These are phyloP conservation scores for Trichoderma endophyticum DNA, from an alignment of 2,329 filamentous ascomycete genomes.

Conservation along the genomic window DNA sequence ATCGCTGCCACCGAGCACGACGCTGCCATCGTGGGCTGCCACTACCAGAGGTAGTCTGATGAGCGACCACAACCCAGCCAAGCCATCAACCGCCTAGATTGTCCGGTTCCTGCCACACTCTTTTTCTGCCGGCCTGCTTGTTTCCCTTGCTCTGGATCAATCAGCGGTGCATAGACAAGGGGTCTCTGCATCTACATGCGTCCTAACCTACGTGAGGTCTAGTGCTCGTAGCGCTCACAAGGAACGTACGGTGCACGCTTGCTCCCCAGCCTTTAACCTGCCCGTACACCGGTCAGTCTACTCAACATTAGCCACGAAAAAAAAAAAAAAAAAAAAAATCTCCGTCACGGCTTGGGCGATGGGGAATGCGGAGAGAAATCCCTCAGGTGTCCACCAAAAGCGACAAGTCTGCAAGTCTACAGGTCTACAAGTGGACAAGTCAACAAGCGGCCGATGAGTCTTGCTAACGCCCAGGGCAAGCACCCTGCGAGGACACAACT, in stretches of 20 bases:
- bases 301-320: not conserved
- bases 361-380: constrained; percentile 34
- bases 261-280: not conserved
- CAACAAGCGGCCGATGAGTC: not conserved
- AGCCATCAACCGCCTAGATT: not conserved
- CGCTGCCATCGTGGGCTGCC: not conserved
- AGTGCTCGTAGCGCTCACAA: not conserved
- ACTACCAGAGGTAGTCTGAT: not conserved
- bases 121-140: not conserved
- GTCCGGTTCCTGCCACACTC: constrained; percentile 4
- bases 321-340: not conserved
- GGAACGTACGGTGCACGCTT: not conserved
- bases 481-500: not conserved
- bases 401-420: not conserved
- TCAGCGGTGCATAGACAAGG: constrained; percentile 5
- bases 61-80: not conserved
- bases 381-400: constrained; percentile 27
- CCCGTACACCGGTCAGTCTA: not conserved
- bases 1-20: not conserved
- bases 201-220: not conserved
- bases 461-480: not conserved
- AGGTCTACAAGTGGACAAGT: not conserved
- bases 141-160: constrained; percentile 14
- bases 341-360: constrained; percentile 13
- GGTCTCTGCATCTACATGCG: not conserved